Conservation (phyloP, 371 early-diverging fungal genomes). For the Apophysomyces sp. region DNA sequence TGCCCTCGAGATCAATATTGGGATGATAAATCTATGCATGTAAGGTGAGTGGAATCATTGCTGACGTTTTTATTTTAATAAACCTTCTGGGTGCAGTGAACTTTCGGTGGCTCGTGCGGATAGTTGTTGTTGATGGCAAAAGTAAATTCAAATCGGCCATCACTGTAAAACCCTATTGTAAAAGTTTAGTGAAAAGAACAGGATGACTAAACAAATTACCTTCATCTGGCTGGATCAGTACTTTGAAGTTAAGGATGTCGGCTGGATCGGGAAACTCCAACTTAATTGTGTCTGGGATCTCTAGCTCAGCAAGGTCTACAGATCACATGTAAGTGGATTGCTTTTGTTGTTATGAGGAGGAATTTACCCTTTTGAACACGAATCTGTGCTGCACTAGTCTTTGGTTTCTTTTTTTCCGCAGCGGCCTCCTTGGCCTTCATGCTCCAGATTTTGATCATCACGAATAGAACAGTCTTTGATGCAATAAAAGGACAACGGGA, state of each 20-base stretch:
- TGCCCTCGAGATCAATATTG: conserved; percentile 97
- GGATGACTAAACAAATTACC: conserved; percentile 46
- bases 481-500: not conserved
- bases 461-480: not conserved
- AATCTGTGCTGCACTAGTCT: conserved; percentile 86
- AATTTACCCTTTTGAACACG: conserved; percentile 87
- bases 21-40: conserved; percentile 91
- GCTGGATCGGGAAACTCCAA: conserved; percentile 78
- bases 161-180: conserved; percentile 83
- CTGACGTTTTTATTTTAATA: too few species aligned
- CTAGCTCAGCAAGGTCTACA: conserved; percentile 86
- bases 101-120: conserved; percentile 99
- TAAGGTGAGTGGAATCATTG: conserved; percentile 8
- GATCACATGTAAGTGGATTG: not conserved
- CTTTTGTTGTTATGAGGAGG: too few species aligned
- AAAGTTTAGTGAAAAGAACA: not conserved
- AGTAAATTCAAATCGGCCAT: conserved; percentile 91
- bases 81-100: conserved; percentile 91
- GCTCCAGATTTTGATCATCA: conserved; percentile 88
- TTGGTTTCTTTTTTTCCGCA: conserved; percentile 78
- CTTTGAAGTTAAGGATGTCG: conserved; percentile 83
- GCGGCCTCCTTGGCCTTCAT: conserved; percentile 80
- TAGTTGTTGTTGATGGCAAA: conserved; percentile 93
- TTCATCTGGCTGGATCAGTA: conserved; percentile 89
- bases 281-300: conserved; percentile 78